Base-by-base conservation (phyloP, 768 basidiomycete species). In the Tricholoma flavovirens region DNA sequence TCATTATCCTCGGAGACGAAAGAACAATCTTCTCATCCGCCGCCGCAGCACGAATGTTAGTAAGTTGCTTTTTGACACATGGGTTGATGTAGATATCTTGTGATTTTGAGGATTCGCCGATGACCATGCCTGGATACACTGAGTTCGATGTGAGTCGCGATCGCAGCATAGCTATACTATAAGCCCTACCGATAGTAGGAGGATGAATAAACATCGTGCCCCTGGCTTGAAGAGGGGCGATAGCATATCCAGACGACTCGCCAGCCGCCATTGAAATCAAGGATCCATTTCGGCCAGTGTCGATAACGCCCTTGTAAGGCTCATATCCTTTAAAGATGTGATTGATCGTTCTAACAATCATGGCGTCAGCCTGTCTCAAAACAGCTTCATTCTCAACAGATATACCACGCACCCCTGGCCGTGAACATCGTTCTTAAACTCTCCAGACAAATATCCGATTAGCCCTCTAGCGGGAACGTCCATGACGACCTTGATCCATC, bases 71-170 rank as follows among this genome's bases (percentile, higher is more conserved):
- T 59, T 79, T 79, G 56, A 75, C 61, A 54, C 72, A 74, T 0
- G 78, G 78, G 62, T 80, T 79, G 17, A 79, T 59, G 54, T 76
- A 75, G n/a, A 80, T 63, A 58, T 78, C 77, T 17, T 74, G 69
- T 3, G 74, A 51, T 63, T 78, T 78, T 12, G 73, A 74, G 14
- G 75, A 74, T 68, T 79, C 78, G 53, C 78, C 78, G 51, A 80
- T 75, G 38, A 80, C 75, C 78, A 80, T 78, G 12, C 77, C 77
- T 2, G 77, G 73, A 63, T 80, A 80, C 21, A 80, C 78, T 77
- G 54, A 17, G 32, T 7, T 53, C 10, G 24, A n/a, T 19, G 30
- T 51, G 35, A 38, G 8, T n/a, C 17, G 3, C 36, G 26, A 12
- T 8, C 35, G 30, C 8, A 15, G 52, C 3, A 10, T n/a, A 30